Conservation (phyloP, 805 yeast species). For the Yarrowia sp. region DNA sequence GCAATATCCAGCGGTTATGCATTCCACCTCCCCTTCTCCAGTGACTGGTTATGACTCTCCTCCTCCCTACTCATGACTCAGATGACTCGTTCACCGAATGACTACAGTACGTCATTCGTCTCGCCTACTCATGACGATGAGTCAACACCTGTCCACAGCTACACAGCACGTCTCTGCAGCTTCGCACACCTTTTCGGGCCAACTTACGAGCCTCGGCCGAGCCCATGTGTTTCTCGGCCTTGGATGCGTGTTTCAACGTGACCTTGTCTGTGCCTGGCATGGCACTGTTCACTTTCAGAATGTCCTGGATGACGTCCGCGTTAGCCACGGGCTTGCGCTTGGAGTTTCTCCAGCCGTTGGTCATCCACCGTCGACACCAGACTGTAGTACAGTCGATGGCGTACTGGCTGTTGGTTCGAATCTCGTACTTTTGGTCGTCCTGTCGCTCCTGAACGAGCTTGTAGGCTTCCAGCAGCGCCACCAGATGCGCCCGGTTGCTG, state of each 20-base stretch:
- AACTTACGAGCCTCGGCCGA: neutral
- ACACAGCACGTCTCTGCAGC: conserved; percentile 5
- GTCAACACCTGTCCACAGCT: neutral
- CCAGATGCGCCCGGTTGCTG: neutral
- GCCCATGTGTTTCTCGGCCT: neutral
- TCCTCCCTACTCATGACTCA: no score
- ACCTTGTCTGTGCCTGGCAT: neutral
- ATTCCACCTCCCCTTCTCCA: no score
- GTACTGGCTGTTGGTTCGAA: neutral
- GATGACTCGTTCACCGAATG: no score
- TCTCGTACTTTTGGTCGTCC: conserved; percentile 1
- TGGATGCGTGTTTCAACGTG: neutral
- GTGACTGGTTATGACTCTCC: no score
- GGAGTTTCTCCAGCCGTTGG: neutral
- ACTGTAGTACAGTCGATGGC: conserved; percentile 10
- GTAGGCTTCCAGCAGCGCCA: conserved; percentile 3
- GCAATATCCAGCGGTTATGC: no score
- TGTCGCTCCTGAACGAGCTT: neutral
- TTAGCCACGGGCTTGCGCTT: conserved; percentile 12
- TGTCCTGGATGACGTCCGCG: neutral
- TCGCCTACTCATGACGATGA: no score
- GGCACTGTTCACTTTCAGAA: neutral
- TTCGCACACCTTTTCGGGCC: neutral
- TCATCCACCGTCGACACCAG: conserved; percentile 6
- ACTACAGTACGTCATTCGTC: no score